These are phyloP conservation scores for Daldinia vernicosa DNA, from an alignment of 495 filamentous ascomycete species.

Conservation along the genomic window DNA sequence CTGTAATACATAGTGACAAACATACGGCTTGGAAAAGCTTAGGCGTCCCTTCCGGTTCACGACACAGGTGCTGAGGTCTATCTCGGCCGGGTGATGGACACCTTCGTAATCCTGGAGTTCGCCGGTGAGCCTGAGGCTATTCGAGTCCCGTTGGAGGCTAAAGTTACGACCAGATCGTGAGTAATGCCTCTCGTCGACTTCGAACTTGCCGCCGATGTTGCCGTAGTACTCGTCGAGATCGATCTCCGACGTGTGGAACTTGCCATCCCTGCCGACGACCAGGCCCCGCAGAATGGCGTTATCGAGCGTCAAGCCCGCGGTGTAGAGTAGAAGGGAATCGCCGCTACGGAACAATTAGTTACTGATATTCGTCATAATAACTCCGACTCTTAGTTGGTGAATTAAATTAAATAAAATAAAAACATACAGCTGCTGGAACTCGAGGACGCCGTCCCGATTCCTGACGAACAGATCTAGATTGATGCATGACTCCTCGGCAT, in stretches of 20 bases:
- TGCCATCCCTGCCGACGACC: constrained; percentile 31
- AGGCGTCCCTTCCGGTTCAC: constrained; percentile 29
- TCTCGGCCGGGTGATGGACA: constrained; percentile 23
- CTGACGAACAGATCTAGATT: constrained; percentile 35
- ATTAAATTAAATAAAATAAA: neutral
- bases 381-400: neutral
- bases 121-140: constrained; percentile 21
- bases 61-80: constrained; percentile 23
- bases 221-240: constrained; percentile 36
- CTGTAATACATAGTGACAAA: neutral
- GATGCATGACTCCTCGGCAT: constrained; percentile 21
- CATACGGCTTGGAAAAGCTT: constrained; percentile 24
- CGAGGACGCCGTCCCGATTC: constrained; percentile 31
- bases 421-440: constrained; percentile 34
- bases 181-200: constrained; percentile 21
- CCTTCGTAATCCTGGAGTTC: constrained; percentile 30
- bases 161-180: constrained; percentile 29
- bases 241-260: constrained; percentile 27
- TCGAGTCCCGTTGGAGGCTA: constrained; percentile 15
- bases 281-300: constrained; percentile 18
- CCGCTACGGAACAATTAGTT: constrained; percentile 17
- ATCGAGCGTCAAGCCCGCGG: constrained; percentile 20
- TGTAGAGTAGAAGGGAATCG: constrained; percentile 31
- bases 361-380: neutral
- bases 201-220: constrained; percentile 36